A percentile compares a stretch with the other conserved stretches of the same genome.
These are phyloP conservation scores for Mercurialis annua DNA, from an alignment of 345 rosid species.

Conservation along the genomic window DNA sequence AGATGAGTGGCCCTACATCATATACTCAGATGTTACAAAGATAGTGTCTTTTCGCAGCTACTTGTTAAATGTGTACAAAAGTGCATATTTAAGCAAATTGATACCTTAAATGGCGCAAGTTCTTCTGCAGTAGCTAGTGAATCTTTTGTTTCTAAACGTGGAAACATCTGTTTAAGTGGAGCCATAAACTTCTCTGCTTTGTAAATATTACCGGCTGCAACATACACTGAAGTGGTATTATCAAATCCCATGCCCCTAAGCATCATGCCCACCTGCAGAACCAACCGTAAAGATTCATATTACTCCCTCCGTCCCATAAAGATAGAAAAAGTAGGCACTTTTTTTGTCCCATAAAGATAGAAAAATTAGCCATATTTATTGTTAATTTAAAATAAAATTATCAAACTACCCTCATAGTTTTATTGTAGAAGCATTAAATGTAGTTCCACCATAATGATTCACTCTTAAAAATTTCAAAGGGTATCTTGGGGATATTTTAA, in stretches of 20 bases:
- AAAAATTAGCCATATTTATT: no score
- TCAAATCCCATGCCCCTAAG: conserved; percentile 97
- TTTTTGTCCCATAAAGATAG: no score
- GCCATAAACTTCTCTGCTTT: conserved; percentile 87
- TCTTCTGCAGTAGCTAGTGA: conserved; percentile 75
- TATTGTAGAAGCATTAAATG: no score
- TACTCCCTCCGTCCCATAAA: no score
- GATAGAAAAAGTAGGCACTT: no score
- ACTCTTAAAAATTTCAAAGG: no score
- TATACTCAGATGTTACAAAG: conserved; percentile 23
- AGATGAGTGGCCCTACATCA: conserved; percentile 76
- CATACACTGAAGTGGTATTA: conserved; percentile 67
- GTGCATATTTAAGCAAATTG: neutral
- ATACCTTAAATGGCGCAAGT: conserved; percentile 85
- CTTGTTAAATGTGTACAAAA: neutral
- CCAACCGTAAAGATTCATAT: conserved; percentile 2
- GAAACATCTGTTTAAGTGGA: conserved; percentile 88
- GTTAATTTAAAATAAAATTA: no score
- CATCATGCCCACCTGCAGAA: conserved; percentile 91
- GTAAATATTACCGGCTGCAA: conserved; percentile 91
- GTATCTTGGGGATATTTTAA: no score
- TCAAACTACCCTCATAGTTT: no score
- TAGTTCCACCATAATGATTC: no score
- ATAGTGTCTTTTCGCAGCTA: neutral
- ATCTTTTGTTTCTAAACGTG: conserved; percentile 83